phyloP scores from a whole-genome alignment of 2,329 filamentous ascomycete species.

The Amphichorda felina region DNA sequence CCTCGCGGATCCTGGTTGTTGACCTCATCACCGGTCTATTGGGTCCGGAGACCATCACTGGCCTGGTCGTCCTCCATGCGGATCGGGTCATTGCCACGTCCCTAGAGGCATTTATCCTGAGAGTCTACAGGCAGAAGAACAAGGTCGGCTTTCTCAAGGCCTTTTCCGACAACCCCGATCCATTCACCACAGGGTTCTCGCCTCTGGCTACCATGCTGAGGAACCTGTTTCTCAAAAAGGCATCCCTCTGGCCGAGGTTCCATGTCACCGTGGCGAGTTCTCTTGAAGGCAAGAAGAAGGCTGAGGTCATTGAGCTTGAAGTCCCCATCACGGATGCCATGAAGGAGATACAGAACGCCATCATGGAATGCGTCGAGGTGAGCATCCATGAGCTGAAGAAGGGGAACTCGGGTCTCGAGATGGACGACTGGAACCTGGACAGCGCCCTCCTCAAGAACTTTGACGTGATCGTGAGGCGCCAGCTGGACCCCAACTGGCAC shows the following conservation, averaged over 20 bases:
- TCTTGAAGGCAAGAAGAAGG: conserved; percentile 82
- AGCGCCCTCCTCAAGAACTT: conserved; percentile 89
- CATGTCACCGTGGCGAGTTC: conserved; percentile 83
- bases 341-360: conserved; percentile 84
- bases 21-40: conserved; percentile 80
- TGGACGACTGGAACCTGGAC: conserved; percentile 95
- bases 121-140: conserved; percentile 91
- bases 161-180: conserved; percentile 87
- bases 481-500: conserved; percentile 95
- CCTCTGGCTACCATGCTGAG: conserved; percentile 84
- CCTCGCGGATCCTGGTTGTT: conserved; percentile 87
- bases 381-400: conserved; percentile 93
- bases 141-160: conserved; percentile 90
- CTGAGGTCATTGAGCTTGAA: conserved; percentile 94
- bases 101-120: conserved; percentile 85
- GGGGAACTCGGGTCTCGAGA: conserved; percentile 76
- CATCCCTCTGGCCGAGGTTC: conserved; percentile 85
- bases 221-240: conserved; percentile 77
- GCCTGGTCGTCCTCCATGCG: conserved; percentile 77
- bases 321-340: conserved; percentile 93
- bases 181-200: conserved; percentile 78
- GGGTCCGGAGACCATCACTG: conserved; percentile 74
- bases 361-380: conserved; percentile 91
- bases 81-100: conserved; percentile 80
- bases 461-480: conserved; percentile 74